Evolutionary conservation across 2,329 filamentous ascomycete genomes (phyloP), one percentile per base, ranked within the genome.

Genomic region (Hypomyces rosellus): DNA sequence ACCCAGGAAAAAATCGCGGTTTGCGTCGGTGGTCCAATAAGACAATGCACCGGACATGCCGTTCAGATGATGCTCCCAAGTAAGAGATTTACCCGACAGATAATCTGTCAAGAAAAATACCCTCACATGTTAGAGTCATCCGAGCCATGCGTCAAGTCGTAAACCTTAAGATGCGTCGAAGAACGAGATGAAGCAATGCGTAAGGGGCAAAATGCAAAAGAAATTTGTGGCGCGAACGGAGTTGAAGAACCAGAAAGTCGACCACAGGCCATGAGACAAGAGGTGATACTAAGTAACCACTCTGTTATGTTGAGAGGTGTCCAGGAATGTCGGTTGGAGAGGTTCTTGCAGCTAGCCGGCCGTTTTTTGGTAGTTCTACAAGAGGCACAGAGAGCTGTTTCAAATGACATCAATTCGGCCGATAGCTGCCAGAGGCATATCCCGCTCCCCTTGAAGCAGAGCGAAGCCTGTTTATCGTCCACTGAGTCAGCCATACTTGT

Each of bases 401-500:
- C 59, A 63, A 57, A 61, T 60, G 25, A 38, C 14, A 61, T 68
- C 58, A 63, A 49, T 60, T 59, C 41, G 66, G 64, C 58, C 65
- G 65, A 59, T 68, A 65, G 60, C 57, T 66, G 64, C 66, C 66
- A 59, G 67, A 67, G 67, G 66, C 66, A 61, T 69, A 62, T 65
- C 64, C 75, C 74, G 74, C 77, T 77, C 82, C 82, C 75, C 85
- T 87, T 65, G 85, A 86, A 79, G 84, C 82, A 77, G 86, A 89
- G 79, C 85, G 86, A 78, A 89, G 85, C 84, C 86, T 89, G 82
- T 84, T 85, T 68, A 86, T 80, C 84, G 84, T 80, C 84, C 80
- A 86, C 85, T 88, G 84, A 83, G 85, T 88, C 85, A 89, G 85
- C 85, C 57, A 81, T 63, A 76, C 80, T 80, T 81, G 81, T 84